phyloP scores from a whole-genome alignment of 768 basidiomycete species.

The Tricholoma saponaceum region DNA sequence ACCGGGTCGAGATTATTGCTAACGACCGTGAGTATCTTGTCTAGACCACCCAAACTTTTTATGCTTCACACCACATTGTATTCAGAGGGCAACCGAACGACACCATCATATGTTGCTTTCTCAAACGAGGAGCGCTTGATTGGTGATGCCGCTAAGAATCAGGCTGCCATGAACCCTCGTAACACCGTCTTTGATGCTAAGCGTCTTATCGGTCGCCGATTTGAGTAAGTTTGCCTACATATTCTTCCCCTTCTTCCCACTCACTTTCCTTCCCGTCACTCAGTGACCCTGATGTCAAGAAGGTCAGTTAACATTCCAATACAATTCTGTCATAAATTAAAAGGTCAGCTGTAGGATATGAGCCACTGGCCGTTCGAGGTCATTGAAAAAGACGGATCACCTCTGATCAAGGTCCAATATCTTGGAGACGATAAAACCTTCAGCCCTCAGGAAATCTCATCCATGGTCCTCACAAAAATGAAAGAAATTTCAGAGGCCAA shows the following conservation, averaged over 20 bases:
- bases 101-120: slow-evolving; percentile 99
- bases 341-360: slow-evolving; percentile 64
- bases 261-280: slow-evolving; percentile 10
- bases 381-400: slow-evolving; percentile 94
- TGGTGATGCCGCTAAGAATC: slow-evolving; percentile 98
- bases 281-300: slow-evolving; percentile 92
- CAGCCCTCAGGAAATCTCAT: slow-evolving; percentile 98
- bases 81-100: slow-evolving; percentile 96
- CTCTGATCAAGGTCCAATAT: slow-evolving; percentile 95
- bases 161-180: slow-evolving; percentile 98
- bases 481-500: slow-evolving; percentile 99
- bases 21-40: slow-evolving; percentile 72
- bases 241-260: slow-evolving; percentile 7
- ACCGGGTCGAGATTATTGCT: slow-evolving; percentile 99
- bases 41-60: neutral
- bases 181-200: slow-evolving; percentile 99
- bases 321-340: slow-evolving; percentile 8
- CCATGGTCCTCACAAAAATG: slow-evolving; percentile 99
- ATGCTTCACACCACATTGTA: neutral
- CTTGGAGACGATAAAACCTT: slow-evolving; percentile 93
- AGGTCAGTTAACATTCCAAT: slow-evolving; percentile 40
- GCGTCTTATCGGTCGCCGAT: slow-evolving; percentile 96
- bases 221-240: slow-evolving; percentile 59
- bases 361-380: slow-evolving; percentile 97
- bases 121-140: slow-evolving; percentile 94